These are phyloP conservation scores for Silene conica DNA, from an alignment of 148 eudicot genomes.

Conservation along the genomic window DNA sequence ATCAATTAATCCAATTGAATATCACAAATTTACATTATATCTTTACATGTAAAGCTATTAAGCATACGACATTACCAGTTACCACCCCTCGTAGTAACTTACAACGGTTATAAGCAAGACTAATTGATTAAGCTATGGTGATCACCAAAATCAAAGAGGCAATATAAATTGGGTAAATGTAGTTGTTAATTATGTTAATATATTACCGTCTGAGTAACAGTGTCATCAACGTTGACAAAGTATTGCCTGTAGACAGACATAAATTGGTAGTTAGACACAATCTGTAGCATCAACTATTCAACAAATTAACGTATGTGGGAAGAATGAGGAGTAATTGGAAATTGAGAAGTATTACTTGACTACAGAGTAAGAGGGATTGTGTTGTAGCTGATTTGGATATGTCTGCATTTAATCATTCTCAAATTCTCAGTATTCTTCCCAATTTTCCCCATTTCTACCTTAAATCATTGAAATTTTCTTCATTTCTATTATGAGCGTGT, in stretches of 20 bases:
- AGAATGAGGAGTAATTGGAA: neutral
- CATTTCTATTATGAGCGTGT: no score
- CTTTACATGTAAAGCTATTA: no score
- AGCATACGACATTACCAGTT: no score
- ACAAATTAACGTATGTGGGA: neutral
- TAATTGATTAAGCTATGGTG: no score
- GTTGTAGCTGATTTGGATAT: conserved; percentile 33
- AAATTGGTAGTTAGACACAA: neutral
- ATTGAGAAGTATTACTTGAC: conserved; percentile 27
- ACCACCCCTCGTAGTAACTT: no score
- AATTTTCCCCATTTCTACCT: no score
- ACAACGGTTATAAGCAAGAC: no score
- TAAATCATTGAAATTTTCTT: no score
- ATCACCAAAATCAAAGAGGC: no score
- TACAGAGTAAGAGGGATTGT: conserved; percentile 36
- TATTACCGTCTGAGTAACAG: conserved; percentile 29
- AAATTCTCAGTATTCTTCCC: neutral
- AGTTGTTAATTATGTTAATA: neutral
- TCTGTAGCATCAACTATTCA: neutral
- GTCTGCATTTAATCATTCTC: conserved; percentile 26
- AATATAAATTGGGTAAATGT: no score
- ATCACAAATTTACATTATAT: no score
- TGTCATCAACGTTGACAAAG: conserved; percentile 32
- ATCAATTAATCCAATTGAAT: no score
- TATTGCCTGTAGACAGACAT: conserved; percentile 24